Base-by-base conservation (phyloP, 2,329 filamentous ascomycete genomes). In the Colletotrichum sansevieriae region DNA sequence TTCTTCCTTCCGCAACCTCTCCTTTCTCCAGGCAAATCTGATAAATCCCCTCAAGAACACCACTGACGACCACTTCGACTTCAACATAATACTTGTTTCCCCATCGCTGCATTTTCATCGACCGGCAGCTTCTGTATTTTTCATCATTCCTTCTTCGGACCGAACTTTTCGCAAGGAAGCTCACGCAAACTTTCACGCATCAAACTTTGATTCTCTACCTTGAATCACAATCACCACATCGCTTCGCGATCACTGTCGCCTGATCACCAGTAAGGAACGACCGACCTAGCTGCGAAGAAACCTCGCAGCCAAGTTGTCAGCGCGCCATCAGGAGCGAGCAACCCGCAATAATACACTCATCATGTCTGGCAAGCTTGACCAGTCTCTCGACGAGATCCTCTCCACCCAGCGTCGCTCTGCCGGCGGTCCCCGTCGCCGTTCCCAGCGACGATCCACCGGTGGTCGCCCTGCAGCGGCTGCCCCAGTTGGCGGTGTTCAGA, bases 331-430 rank as follows among this genome's bases (percentile, higher is more conserved):
- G 43, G 10, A 49, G n/a, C 44, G n/a, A 56, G 13, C 44, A 55
- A 37, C 15, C 44, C 47, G 44, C 6, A 61, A 35, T 15, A 47
- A 13, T 44, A 54, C 69, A 72, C 71, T 77, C 82, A 91, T 75
- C 74, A 97, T 97, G 94, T 93, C 94, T 86, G 91, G 90, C 85
- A 98, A 98, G 85, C 92, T 99, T 78, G 94, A 98, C 82, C 91
- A 97, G 86, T 95, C 94, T 85, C 93, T 99, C 75, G 96, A 98
- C 81, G 94, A 98, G 84, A 98, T 99, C 83, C 91, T 97, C 85
- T 93, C 92, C 80, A 92, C 90, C 78, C 90, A 88, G 80, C 88
- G 86, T 75, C 83, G 83, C 75, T 87, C 81, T 83, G 88, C 82
- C 79, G 84, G 79, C 78, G 65, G 60, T 52, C 63, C 68, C 47